Evolutionary conservation across 371 early-diverging fungal genomes (phyloP).

Genomic region (Capniomyces stellatus): DNA sequence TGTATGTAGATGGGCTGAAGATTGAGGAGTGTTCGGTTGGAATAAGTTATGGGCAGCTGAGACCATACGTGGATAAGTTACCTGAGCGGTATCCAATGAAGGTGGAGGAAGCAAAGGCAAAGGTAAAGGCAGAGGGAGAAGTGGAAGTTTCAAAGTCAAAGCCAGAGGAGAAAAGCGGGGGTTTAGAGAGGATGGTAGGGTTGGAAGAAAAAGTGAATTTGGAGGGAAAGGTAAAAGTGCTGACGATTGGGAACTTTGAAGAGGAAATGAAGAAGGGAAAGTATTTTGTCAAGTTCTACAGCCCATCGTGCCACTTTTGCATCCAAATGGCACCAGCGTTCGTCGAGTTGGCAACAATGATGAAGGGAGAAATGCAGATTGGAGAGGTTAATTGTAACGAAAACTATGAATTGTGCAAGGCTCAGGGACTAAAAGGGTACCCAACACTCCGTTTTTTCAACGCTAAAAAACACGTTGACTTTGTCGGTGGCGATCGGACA

Average conservation of each 20-base stretch:
- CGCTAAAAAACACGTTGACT: constrained; percentile 28
- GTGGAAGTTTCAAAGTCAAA: too few relatives aligned
- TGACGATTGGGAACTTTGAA: constrained; percentile 26
- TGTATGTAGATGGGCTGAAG: constrained; percentile 39
- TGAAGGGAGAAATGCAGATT: constrained; percentile 53
- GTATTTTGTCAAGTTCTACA: constrained; percentile 61
- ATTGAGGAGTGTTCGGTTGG: constrained; percentile 25
- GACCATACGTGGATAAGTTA: constrained; percentile 12
- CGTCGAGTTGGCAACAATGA: constrained; percentile 38
- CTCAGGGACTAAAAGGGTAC: constrained; percentile 47
- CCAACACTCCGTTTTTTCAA: constrained; percentile 61
- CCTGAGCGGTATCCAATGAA: constrained; percentile 7
- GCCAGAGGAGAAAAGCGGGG: too few relatives aligned
- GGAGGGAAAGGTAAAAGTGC: constrained; percentile 23
- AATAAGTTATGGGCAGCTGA: constrained; percentile 13
- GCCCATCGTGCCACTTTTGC: constrained; percentile 83
- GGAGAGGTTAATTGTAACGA: constrained; percentile 67
- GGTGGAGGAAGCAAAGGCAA: constrained; percentile 10
- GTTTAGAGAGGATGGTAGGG: too few relatives aligned
- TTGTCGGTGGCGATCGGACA: constrained; percentile 14
- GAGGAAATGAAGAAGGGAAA: constrained; percentile 16
- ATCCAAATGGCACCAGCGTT: constrained; percentile 59
- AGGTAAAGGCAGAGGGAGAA: constrained; percentile 26
- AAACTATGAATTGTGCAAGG: constrained; percentile 30
- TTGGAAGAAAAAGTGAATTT: constrained; percentile 17